Base-by-base conservation (phyloP, 2,329 filamentous ascomycete genomes). In the Whalleya microplaca region DNA sequence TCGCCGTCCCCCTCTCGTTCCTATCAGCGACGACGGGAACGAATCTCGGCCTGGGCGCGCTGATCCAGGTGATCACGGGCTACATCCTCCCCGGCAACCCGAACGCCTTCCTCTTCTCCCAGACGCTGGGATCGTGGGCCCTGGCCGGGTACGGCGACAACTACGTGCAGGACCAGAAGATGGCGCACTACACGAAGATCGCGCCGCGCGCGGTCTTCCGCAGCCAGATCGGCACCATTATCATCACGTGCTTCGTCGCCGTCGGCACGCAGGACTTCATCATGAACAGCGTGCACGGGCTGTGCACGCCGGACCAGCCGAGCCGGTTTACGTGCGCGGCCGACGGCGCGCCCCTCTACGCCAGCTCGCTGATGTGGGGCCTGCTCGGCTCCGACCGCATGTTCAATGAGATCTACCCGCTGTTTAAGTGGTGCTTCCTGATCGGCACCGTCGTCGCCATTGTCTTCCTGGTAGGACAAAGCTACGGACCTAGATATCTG, bases 381-480 rank as follows among this genome's bases (percentile, higher is more conserved):
- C 64, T 73, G 1, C 65, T 75, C 4, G 73, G 73, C 10, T 69
- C 67, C 6, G 56, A 72, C 45, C 63, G 69, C 48, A 75, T 78
- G 72, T 79, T 79, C 63, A 27, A 27, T 9, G 71, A 73, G 52
- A 62, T 77, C 37, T 78, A 78, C 54, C 75, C 76, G 2, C 63
- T 78, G 21, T 69, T 78, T 50, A 75, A 75, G 61, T 78, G 73
- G 74, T 78, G 76, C 55, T 78, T 78, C 67, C 69, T 77, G 20
- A 74, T 78, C 40, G 76, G 76, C 12, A 56, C 68, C 9, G 58
- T 55, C 48, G 64, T 78, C 18, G 70, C 74, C 29, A 19, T 78
- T 18, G 52, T 73, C 23, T 78, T 27, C 23, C 23, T 27, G 23
- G 4, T 27, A 4, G 9, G 23, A 4, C 23, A 76, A 55, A 64